Evolutionary conservation across 2,329 filamentous ascomycete species (phyloP).

Genomic region (Byssoonygena ceratinophila): DNA sequence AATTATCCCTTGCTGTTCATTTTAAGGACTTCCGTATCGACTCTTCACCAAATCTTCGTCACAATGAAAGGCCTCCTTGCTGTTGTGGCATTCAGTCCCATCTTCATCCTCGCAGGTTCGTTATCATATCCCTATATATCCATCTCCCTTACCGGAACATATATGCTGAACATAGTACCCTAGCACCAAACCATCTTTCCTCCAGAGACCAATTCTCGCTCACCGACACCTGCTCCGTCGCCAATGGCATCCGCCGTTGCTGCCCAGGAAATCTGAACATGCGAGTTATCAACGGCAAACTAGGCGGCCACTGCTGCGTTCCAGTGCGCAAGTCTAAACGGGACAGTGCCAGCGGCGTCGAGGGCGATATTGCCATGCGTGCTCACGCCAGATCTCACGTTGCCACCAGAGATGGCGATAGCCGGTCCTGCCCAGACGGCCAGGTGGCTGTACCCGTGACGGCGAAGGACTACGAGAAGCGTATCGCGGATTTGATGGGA

Average conservation of each 20-base stretch:
- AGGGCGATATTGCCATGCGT: too few species aligned
- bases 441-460: slow-evolving; percentile 8
- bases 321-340: slow-evolving; percentile 1
- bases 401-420: not conserved
- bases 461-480: slow-evolving; percentile 6
- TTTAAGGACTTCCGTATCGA: too few species aligned
- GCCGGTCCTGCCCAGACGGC: slow-evolving; percentile 1
- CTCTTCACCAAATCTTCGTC: too few species aligned
- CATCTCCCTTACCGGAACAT: not conserved
- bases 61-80: too few species aligned
- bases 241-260: slow-evolving; percentile 7
- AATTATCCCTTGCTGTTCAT: too few species aligned
- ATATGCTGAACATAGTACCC: not conserved
- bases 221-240: not conserved
- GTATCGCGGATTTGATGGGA: slow-evolving; percentile 1
- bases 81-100: too few species aligned
- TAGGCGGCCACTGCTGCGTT: slow-evolving; percentile 11
- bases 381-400: not conserved
- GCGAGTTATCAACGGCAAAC: slow-evolving; percentile 3
- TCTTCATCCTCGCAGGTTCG: too few species aligned
- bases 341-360: not conserved
- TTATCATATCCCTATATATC: too few species aligned
- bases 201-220: not conserved
- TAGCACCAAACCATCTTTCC: not conserved
- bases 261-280: slow-evolving; percentile 9